Base-by-base conservation (phyloP, 306 rosid species). In the Elaeagnus macrophylla region DNA sequence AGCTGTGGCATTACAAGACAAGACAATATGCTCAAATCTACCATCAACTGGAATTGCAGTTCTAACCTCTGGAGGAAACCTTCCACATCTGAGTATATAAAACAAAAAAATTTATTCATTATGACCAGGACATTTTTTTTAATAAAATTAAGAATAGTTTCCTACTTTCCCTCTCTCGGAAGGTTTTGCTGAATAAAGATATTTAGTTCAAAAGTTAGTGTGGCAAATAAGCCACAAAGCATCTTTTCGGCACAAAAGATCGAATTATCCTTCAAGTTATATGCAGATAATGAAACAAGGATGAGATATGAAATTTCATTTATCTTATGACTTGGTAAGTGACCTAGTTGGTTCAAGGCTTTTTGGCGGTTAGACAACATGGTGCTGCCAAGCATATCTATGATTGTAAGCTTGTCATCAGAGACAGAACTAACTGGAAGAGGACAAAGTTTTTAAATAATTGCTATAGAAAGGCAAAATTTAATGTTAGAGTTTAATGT, bases 1-100 rank as follows among this genome's bases (percentile, higher is more conserved):
- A 6, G 96, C 46, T 12, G 94, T 84, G 46, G 96, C 76, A 68
- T 86, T 79, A 60, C 96, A 86, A 9, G 96, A 86, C 82, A 91
- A 72, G 66, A 91, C 97, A 48, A 91, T 91, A 73, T 86, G 97
- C 79, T 91, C 97, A 73, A 91, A 91, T 80, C 97, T 84, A 70
- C 95, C 97, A n/a, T 91, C 97, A 60, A 91, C 97, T 8, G 97
- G 97, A 82, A 91, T 84, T 48, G 95, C 97, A 13, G 97, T 86
- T 71, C 95, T 82, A 58, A 91, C 82, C 66, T 84, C 96, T 12
- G 97, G 97, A 69, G 97, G 97, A 81, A 69, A 91, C 79, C 97
- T 84, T 66, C 96, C 97, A 67, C 97, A 91, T 73, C 97, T 91
- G 84, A 56, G 61, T 61, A 60, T 55, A 65, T 48, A 65, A 71